A percentile compares a stretch with the other conserved stretches of the same genome.
These are phyloP conservation scores for Pachysandra terminalis DNA, from an alignment of 164 flowering plant species.

Conservation along the genomic window DNA sequence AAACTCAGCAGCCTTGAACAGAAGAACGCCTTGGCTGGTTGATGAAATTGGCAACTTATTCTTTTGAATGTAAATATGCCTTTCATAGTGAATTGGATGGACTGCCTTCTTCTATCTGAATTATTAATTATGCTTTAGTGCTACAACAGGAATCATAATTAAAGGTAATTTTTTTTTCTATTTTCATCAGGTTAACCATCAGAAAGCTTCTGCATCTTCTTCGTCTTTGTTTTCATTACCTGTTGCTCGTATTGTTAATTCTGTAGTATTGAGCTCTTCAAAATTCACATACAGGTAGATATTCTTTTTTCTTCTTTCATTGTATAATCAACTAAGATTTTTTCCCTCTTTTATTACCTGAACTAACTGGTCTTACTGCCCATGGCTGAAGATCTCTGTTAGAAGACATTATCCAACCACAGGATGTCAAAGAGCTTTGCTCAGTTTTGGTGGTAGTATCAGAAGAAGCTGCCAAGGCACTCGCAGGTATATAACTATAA, in stretches of 20 bases:
- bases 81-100: no score
- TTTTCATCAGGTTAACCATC: conserved; percentile 47
- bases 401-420: conserved; percentile 83
- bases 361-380: conserved; percentile 17
- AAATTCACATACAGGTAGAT: conserved; percentile 81
- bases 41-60: no score
- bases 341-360: neutral
- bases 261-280: conserved; percentile 51
- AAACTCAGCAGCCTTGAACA: no score
- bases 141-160: no score
- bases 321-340: neutral
- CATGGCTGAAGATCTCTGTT: conserved; percentile 67
- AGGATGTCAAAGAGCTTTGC: conserved; percentile 79
- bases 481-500: no score
- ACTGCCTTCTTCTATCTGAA: no score
- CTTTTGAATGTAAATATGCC: no score
- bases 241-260: conserved; percentile 37
- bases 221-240: conserved; percentile 44
- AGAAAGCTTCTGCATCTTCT: conserved; percentile 45
- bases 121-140: no score
- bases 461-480: conserved; percentile 60
- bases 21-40: no score
- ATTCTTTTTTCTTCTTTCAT: neutral
- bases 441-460: conserved; percentile 73
- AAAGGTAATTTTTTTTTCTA: no score